Percentiles rank a stretch among this genome's conserved stretches.
Evolutionary conservation across 164 flowering plant genomes (phyloP).

Genomic region (Liriodendron chinense): DNA sequence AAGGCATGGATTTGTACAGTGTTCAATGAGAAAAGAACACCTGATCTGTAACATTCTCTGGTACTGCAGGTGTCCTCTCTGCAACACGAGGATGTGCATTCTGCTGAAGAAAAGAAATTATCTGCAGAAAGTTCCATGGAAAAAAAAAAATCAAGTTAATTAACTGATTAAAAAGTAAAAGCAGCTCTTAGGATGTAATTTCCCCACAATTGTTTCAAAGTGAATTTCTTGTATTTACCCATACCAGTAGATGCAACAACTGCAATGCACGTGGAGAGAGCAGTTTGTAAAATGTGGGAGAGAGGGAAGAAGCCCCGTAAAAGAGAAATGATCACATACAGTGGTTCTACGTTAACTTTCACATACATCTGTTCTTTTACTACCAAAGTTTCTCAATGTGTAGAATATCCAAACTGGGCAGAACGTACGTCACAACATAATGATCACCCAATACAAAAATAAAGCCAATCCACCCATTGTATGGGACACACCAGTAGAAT

Average conservation of each 20-base stretch:
- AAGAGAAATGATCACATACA: no score
- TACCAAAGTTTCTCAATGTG: no score
- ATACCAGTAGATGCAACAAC: background rate
- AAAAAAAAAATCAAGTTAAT: background rate
- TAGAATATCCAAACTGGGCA: no score
- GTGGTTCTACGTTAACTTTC: no score
- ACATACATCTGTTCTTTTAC: no score
- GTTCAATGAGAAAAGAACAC: conserved; percentile 27
- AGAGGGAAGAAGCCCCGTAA: no score
- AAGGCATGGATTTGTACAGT: background rate
- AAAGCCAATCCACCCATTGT: no score
- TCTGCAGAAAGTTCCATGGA: conserved; percentile 44
- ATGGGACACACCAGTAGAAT: no score
- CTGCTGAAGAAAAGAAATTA: conserved; percentile 85
- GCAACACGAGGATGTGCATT: conserved; percentile 98
- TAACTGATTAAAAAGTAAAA: background rate
- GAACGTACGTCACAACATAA: no score
- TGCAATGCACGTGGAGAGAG: background rate
- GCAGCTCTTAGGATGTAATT: background rate
- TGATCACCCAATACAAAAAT: no score
- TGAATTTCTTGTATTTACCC: background rate
- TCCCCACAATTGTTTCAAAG: no score
- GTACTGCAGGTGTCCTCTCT: conserved; percentile 73
- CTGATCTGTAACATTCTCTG: conserved; percentile 98
- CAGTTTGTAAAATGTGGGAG: no score